Evolutionary conservation across 306 rosid genomes (phyloP), one percentile per base, ranked within the genome.

Genomic region (Vigna angularis): DNA sequence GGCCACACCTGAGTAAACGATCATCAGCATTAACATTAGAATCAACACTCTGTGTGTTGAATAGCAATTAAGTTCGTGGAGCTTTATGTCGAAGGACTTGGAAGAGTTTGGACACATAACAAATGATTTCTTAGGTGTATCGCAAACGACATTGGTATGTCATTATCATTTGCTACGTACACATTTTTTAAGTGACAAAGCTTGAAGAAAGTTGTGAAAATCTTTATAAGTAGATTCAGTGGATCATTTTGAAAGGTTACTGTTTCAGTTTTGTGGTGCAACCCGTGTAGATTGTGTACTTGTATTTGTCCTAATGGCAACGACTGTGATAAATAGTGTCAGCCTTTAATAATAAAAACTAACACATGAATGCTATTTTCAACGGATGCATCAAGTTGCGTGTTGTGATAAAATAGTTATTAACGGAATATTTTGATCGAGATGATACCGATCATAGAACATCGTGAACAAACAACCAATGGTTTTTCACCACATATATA

Each of bases 341-440:
- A 74, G 73, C 86, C 70, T 82, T 81, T 78, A 28, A 45, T 77
- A 50, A 48, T 66, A 67, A 66, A 71, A 24, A 30, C 9, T 30
- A 65, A 32, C 16, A 17, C 45, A 22, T 13, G 58, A 28, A 38
- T 59, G 47, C 44, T 32, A 62, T 66, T 77, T 82, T 83, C 86
- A 79, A 74, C 48, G 70, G 67, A 82, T 6, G 28, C 84, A 81
- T 81, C 84, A 70, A 63, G 77, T 86, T 57, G 18, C 45, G 55
- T 66, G 75, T 24, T 74, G 28, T 18, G 2, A 20, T 73, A 62
- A 74, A 75, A 66, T 36, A 26, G 70, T 65, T 64, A 52, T 20
- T 73, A 73, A 72, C 53, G 52, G n/a, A 16, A 52, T 71, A 55
- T 72, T 3, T 72, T 56, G 65, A 51, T 12, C 6, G 50, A 26